Percentiles rank a stretch among this genome's conserved stretches.
Conservation (phyloP, 768 basidiomycete species). For the Lactarius quietus region DNA sequence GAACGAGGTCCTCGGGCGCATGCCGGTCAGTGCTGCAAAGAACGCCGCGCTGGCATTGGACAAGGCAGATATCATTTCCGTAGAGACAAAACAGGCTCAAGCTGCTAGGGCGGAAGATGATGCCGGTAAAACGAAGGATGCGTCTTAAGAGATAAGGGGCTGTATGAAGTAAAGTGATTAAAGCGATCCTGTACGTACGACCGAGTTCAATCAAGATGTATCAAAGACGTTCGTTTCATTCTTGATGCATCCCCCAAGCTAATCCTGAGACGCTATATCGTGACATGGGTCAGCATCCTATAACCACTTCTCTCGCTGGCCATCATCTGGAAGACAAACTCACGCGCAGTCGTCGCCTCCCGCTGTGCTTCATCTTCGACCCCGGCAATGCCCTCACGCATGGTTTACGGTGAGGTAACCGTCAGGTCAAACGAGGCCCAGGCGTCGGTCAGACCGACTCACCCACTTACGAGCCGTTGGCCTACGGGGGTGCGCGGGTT, state of each 20-base stretch:
- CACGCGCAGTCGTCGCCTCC: constrained; percentile 18
- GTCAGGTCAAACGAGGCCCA: constrained; percentile 20
- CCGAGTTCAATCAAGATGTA: neutral
- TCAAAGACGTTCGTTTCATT: neutral
- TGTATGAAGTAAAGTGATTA: neutral
- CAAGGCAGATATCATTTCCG: constrained; percentile 47
- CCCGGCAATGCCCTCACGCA: constrained; percentile 20
- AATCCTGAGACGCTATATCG: no score
- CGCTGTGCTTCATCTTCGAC: constrained; percentile 21
- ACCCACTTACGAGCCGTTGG: neutral
- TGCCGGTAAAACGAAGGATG: constrained; percentile 17
- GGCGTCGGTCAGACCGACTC: neutral
- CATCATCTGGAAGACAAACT: constrained; percentile 23
- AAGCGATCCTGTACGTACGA: neutral
- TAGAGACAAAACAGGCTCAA: constrained; percentile 53
- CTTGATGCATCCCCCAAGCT: neutral
- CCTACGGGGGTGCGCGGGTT: neutral
- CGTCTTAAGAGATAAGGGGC: neutral
- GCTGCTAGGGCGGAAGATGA: constrained; percentile 23
- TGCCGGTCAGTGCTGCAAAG: constrained; percentile 84
- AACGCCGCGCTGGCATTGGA: constrained; percentile 76
- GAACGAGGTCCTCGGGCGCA: constrained; percentile 83
- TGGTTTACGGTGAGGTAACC: constrained; percentile 8
- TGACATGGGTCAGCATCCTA: neutral
- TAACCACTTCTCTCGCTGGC: neutral